Conservation (phyloP, 164 flowering plant genomes). For the Vitis rotundifolia region DNA sequence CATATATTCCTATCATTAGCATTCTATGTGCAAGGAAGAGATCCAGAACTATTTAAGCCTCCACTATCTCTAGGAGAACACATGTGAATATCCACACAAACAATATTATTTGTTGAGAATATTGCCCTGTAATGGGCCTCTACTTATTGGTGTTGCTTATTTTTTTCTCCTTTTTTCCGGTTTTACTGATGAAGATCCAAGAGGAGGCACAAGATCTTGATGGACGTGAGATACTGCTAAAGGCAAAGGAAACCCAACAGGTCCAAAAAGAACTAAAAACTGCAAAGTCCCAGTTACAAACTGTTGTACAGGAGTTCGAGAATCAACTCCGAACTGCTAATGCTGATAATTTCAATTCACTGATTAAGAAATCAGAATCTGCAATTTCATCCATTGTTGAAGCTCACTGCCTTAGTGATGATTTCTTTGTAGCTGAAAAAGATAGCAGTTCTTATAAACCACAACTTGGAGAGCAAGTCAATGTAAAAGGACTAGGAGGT, state of each 20-base stretch:
- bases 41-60: no score
- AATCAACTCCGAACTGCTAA: slow-evolving; percentile 40
- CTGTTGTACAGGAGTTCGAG: slow-evolving; percentile 59
- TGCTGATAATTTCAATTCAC: slow-evolving; percentile 46
- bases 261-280: slow-evolving; percentile 46
- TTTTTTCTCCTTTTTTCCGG: not conserved
- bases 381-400: slow-evolving; percentile 64
- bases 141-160: not conserved
- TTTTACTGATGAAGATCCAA: slow-evolving; percentile 46
- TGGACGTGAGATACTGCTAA: slow-evolving; percentile 59
- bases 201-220: slow-evolving; percentile 76
- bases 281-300: slow-evolving; percentile 58
- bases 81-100: no score
- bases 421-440: slow-evolving; percentile 20
- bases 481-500: slow-evolving; percentile 58
- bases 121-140: not conserved
- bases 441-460: slow-evolving; percentile 40
- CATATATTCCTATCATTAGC: no score
- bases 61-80: no score
- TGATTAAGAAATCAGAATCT: slow-evolving; percentile 63
- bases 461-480: slow-evolving; percentile 71
- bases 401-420: slow-evolving; percentile 35
- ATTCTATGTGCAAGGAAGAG: no score
- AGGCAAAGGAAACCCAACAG: slow-evolving; percentile 52
- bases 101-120: no score